Evolutionary conservation across 768 basidiomycete genomes (phyloP).

Genomic region (Infundibulicybe gibba): DNA sequence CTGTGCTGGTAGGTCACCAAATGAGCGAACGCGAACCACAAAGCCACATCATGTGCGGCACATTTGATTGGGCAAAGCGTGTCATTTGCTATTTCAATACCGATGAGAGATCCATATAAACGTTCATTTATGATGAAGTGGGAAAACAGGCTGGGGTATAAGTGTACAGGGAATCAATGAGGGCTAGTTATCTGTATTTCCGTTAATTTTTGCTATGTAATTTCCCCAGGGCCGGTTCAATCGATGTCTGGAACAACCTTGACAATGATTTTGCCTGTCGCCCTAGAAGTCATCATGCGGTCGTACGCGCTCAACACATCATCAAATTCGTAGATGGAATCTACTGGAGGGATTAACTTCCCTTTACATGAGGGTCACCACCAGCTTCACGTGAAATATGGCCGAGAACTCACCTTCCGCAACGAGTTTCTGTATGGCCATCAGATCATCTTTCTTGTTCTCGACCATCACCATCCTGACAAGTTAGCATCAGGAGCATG

Average conservation of each 20-base stretch:
- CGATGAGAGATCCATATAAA: no score
- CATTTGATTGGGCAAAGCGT: no score
- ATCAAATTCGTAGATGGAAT: conserved; percentile 36
- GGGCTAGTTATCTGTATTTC: no score
- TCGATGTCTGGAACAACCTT: conserved; percentile 19
- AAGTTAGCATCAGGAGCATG: background rate
- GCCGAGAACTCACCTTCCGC: conserved; percentile 3
- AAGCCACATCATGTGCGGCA: no score
- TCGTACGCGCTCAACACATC: conserved; percentile 50
- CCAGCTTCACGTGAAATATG: background rate
- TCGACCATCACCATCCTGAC: conserved; percentile 4
- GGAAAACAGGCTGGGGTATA: no score
- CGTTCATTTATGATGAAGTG: no score
- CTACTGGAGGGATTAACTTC: conserved; percentile 40
- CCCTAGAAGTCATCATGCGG: conserved; percentile 38
- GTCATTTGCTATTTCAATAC: no score
- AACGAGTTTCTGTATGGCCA: conserved; percentile 2
- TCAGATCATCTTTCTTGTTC: conserved; percentile 4
- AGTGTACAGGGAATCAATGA: no score
- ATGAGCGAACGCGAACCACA: no score
- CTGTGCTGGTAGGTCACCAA: no score
- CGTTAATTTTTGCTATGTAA: no score
- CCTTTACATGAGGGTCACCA: conserved; percentile 16
- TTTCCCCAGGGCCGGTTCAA: background rate
- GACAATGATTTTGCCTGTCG: conserved; percentile 54